Evolutionary conservation across 2,329 filamentous ascomycete genomes (phyloP).

Genomic region (Venturia carpophila): DNA sequence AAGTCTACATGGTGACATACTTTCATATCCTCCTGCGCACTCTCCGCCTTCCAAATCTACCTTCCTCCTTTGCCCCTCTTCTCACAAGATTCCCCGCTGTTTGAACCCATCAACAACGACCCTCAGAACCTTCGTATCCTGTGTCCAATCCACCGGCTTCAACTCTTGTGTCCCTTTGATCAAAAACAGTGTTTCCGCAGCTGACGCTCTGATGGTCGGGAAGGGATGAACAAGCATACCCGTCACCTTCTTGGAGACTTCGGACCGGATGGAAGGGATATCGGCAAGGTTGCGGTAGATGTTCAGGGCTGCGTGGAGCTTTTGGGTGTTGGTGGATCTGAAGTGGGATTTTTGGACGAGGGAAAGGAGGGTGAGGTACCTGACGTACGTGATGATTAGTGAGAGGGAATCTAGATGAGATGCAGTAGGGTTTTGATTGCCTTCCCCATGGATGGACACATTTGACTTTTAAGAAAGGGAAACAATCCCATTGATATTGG

Average conservation of each 20-base stretch:
- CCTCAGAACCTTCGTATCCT: constrained; percentile 29
- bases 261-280: constrained; percentile 43
- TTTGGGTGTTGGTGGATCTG: constrained; percentile 73
- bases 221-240: constrained; percentile 75
- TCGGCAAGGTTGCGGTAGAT: constrained; percentile 65
- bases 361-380: constrained; percentile 46
- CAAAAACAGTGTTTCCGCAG: constrained; percentile 37
- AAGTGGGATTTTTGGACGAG: constrained; percentile 71
- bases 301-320: constrained; percentile 71
- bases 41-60: too few species aligned
- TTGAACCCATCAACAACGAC: constrained; percentile 23
- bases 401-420: neutral
- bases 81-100: neutral
- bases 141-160: constrained; percentile 32
- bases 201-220: constrained; percentile 45
- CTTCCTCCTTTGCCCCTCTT: too few species aligned
- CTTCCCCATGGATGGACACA: too few species aligned
- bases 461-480: too few species aligned
- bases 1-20: too few species aligned
- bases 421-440: too few species aligned
- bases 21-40: too few species aligned
- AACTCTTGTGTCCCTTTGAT: constrained; percentile 30
- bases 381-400: neutral
- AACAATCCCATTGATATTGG: too few species aligned
- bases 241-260: constrained; percentile 60